Percentiles rank a stretch among this genome's conserved stretches.
Evolutionary conservation across 768 basidiomycete species (phyloP).

Genomic region (Phlebiopsis flavidoalba): DNA sequence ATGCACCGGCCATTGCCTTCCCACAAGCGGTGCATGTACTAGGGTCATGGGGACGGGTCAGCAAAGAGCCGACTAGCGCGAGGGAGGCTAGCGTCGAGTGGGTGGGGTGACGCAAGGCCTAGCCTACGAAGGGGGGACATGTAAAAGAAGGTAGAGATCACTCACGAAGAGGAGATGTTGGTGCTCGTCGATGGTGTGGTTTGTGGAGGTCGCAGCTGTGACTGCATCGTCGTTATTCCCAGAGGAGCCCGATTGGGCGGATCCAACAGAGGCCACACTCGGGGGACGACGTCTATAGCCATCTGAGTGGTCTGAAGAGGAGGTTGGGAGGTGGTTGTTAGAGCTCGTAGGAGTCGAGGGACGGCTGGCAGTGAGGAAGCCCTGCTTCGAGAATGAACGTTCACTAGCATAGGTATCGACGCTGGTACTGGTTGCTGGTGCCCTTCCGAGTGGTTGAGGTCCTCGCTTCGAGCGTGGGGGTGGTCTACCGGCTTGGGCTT

Average conservation of each 20-base stretch:
- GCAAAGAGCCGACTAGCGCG: neutral
- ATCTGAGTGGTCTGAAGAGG: slow-evolving; percentile 52
- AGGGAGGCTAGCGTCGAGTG: slow-evolving; percentile 2
- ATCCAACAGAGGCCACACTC: slow-evolving; percentile 41
- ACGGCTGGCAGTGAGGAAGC: slow-evolving; percentile 51
- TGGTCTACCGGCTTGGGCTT: slow-evolving; percentile 27
- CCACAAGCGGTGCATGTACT: slow-evolving; percentile 77
- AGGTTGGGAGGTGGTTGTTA: slow-evolving; percentile 40
- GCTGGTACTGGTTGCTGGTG: slow-evolving; percentile 18
- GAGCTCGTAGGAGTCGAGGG: slow-evolving; percentile 56
- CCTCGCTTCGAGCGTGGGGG: slow-evolving; percentile 63
- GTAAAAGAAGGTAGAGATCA: slow-evolving; percentile 12
- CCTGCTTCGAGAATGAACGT: slow-evolving; percentile 18
- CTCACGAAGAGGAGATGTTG: slow-evolving; percentile 57
- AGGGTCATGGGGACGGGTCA: neutral
- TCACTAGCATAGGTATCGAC: slow-evolving; percentile 23
- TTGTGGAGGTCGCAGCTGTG: slow-evolving; percentile 41
- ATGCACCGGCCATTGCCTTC: slow-evolving; percentile 87
- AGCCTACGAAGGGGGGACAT: neutral
- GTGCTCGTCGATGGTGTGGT: slow-evolving; percentile 45
- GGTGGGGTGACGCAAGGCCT: no score
- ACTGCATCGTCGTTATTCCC: slow-evolving; percentile 33
- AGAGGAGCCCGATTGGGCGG: slow-evolving; percentile 52
- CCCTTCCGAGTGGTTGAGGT: slow-evolving; percentile 64
- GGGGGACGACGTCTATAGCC: slow-evolving; percentile 44